Conservation (phyloP, 805 yeast species). For the Aciculoconidium aculeatum region DNA sequence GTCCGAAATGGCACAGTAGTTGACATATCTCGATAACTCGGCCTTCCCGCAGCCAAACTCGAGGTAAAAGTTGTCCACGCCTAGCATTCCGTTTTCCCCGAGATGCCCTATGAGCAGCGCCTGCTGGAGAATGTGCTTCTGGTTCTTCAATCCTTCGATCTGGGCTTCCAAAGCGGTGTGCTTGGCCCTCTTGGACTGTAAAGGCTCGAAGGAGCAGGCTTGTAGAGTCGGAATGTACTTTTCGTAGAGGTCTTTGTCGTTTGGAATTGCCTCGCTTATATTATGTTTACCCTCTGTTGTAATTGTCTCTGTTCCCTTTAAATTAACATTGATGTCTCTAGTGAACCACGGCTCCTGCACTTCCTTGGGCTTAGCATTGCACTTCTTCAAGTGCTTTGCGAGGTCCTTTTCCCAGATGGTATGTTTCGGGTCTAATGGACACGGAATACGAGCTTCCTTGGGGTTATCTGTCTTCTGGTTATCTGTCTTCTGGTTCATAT, state of each 20-base stretch:
- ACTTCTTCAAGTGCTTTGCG: slow-evolving; percentile 51
- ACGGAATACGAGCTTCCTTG: slow-evolving; percentile 47
- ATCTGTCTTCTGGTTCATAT: slow-evolving; percentile 26
- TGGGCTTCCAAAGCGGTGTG: slow-evolving; percentile 35
- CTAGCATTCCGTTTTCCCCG: slow-evolving; percentile 34
- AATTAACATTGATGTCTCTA: slow-evolving; percentile 39
- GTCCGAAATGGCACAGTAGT: slow-evolving; percentile 27
- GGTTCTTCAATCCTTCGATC: slow-evolving; percentile 45
- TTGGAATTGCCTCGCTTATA: slow-evolving; percentile 6
- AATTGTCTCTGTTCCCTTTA: slow-evolving; percentile 7
- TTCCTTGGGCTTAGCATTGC: slow-evolving; percentile 43
- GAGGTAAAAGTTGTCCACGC: slow-evolving; percentile 34
- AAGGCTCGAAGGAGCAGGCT: slow-evolving; percentile 11
- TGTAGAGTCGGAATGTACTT: slow-evolving; percentile 16
- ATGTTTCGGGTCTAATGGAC: slow-evolving; percentile 76
- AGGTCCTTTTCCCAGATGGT: slow-evolving; percentile 60
- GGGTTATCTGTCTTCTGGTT: slow-evolving; percentile 1
- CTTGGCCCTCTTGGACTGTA: slow-evolving; percentile 10
- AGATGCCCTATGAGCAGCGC: slow-evolving; percentile 72
- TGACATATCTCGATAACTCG: slow-evolving; percentile 66
- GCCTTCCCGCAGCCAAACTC: slow-evolving; percentile 94
- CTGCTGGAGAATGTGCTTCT: slow-evolving; percentile 80
- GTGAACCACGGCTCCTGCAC: slow-evolving; percentile 46
- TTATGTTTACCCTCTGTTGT: not conserved
- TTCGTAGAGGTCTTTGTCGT: slow-evolving; percentile 8